Evolutionary conservation across 2,329 filamentous ascomycete species (phyloP).

Genomic region (Chaetomiaceae sp.): DNA sequence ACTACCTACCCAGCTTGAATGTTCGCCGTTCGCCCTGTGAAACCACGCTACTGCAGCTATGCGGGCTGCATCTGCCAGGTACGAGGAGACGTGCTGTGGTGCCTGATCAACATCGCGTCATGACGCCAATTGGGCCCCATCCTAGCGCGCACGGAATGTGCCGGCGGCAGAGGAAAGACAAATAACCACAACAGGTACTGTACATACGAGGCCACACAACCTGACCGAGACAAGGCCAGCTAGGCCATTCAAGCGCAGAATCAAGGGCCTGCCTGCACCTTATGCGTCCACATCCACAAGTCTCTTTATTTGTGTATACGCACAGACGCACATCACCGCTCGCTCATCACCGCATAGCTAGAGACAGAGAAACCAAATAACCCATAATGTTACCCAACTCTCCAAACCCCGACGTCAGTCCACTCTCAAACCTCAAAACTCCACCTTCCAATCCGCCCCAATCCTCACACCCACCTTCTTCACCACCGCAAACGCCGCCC

Average conservation of each 20-base stretch:
- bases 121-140: neutral
- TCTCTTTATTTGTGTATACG: neutral
- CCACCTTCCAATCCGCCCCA: slow-evolving; percentile 48
- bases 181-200: neutral
- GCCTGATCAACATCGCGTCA: neutral
- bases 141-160: no score
- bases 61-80: slow-evolving; percentile 4
- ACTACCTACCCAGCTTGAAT: no score
- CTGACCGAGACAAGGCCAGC: neutral
- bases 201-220: neutral
- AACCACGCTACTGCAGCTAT: slow-evolving; percentile 1
- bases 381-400: no score
- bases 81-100: neutral
- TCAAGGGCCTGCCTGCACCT: neutral
- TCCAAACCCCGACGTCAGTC: neutral
- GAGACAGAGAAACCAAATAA: no score
- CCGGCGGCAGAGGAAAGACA: no score
- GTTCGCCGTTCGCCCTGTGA: neutral
- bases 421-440: slow-evolving; percentile 22
- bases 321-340: neutral
- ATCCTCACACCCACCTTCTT: slow-evolving; percentile 49
- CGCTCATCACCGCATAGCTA: neutral
- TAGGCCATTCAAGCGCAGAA: neutral
- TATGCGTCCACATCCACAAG: no score
- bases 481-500: slow-evolving; percentile 50